Evolutionary conservation across 768 basidiomycete genomes (phyloP).

Genomic region (Tricholoma matsutake): DNA sequence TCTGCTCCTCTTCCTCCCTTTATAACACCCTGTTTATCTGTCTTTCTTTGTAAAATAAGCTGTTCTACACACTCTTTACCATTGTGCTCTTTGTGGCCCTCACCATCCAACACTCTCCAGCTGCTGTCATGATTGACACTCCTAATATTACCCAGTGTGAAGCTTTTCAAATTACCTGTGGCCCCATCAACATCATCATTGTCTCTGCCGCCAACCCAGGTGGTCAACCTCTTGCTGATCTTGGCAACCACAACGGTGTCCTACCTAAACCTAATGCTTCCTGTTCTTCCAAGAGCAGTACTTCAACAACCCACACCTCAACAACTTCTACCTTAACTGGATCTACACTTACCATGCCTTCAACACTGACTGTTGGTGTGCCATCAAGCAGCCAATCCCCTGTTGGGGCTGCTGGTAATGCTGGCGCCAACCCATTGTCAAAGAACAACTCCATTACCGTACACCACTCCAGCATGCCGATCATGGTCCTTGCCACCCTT

Average conservation of each 20-base stretch:
- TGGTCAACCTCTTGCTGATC: constrained; percentile 51
- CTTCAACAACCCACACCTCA: constrained; percentile 5
- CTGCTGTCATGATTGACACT: constrained; percentile 52
- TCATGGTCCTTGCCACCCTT: constrained; percentile 39
- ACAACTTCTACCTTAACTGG: too few species aligned
- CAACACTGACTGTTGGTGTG: constrained; percentile 13
- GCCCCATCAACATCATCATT: constrained; percentile 59
- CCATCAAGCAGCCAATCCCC: constrained; percentile 9
- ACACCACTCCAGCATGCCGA: constrained; percentile 39
- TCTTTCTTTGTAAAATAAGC: constrained; percentile 40
- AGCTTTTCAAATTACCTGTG: constrained; percentile 45
- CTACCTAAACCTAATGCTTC: constrained; percentile 34
- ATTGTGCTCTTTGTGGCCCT: constrained; percentile 62
- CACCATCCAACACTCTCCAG: constrained; percentile 48
- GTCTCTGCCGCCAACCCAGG: constrained; percentile 55
- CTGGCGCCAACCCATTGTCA: constrained; percentile 35
- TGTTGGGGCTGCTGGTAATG: constrained; percentile 46
- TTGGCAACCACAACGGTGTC: constrained; percentile 51
- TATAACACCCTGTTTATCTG: constrained; percentile 25
- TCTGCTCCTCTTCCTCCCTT: constrained; percentile 25
- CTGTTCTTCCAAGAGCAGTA: constrained; percentile 26
- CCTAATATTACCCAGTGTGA: constrained; percentile 59
- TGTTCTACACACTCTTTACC: constrained; percentile 80
- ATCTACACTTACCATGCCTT: constrained; percentile 21
- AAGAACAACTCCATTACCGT: constrained; percentile 32